Evolutionary conservation across 805 yeast genomes (phyloP).

Genomic region (Metschnikowia peoriensis): DNA sequence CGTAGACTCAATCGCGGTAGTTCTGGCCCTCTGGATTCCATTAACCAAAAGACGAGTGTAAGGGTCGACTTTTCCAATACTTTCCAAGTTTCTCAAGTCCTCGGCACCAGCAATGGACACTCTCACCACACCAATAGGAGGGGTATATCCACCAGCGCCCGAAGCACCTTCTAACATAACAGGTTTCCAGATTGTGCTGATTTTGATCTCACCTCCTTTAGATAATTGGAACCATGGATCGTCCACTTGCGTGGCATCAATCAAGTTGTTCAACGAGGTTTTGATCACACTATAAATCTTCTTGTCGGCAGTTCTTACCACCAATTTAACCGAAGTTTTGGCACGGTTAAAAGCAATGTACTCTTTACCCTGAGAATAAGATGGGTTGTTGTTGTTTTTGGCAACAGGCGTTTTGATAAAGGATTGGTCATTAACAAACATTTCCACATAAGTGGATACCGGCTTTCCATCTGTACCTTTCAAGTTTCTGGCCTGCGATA

Average conservation of each 20-base stretch:
- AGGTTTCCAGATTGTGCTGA: conserved; percentile 82
- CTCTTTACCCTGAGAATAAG: conserved; percentile 63
- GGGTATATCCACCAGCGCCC: conserved; percentile 80
- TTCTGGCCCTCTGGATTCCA: conserved; percentile 74
- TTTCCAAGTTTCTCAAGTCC: conserved; percentile 79
- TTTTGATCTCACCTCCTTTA: conserved; percentile 70
- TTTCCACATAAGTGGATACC: conserved; percentile 63
- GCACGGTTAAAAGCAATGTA: conserved; percentile 71
- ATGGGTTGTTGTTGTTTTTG: conserved; percentile 64
- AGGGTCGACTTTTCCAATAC: conserved; percentile 90
- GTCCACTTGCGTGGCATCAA: conserved; percentile 77
- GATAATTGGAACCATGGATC: conserved; percentile 73
- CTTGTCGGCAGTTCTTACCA: conserved; percentile 59
- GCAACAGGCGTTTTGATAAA: conserved; percentile 56
- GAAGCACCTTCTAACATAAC: conserved; percentile 66
- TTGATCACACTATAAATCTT: conserved; percentile 59
- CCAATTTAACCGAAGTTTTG: conserved; percentile 62
- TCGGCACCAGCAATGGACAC: conserved; percentile 67
- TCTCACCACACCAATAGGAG: conserved; percentile 91
- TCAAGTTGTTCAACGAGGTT: conserved; percentile 58
- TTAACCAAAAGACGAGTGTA: conserved; percentile 78
- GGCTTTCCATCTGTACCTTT: conserved; percentile 45
- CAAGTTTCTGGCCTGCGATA: conserved; percentile 61
- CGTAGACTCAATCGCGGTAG: conserved; percentile 62
- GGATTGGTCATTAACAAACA: conserved; percentile 55